A percentile compares a stretch with the other conserved stretches of the same genome.
Conservation (phyloP, 2,329 filamentous ascomycete genomes). For the Diaporthe ilicicola region DNA sequence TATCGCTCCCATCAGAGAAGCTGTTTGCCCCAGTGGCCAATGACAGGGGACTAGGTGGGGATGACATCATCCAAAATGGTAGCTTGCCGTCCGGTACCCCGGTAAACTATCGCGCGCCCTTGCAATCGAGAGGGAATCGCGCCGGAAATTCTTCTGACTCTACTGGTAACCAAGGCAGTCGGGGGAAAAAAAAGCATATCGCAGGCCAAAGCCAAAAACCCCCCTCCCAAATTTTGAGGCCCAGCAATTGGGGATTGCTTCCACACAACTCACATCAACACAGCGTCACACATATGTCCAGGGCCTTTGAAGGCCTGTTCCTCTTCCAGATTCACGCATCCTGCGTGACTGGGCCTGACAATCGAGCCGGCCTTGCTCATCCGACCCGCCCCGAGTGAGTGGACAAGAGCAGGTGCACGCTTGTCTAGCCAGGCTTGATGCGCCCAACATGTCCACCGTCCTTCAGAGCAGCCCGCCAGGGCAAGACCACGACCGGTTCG, state of each 20-base stretch:
- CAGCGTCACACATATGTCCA: background rate
- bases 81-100: background rate
- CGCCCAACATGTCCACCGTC: constrained; percentile 26
- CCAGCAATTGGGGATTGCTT: background rate
- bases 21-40: constrained; percentile 6
- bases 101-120: background rate
- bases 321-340: constrained; percentile 30
- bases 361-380: constrained; percentile 15
- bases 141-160: constrained; percentile 23
- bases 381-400: background rate
- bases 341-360: constrained; percentile 29
- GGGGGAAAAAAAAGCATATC: constrained; percentile 13
- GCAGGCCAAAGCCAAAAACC: background rate
- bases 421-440: constrained; percentile 8
- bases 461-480: constrained; percentile 37
- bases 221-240: background rate
- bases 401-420: constrained; percentile 6
- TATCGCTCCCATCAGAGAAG: constrained; percentile 9
- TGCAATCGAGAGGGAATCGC: constrained; percentile 8
- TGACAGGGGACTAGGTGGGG: constrained; percentile 21
- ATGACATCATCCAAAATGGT: constrained; percentile 31
- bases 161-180: background rate
- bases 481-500: constrained; percentile 50
- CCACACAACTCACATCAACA: background rate
- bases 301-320: background rate